Conservation (phyloP, 306 rosid species). For the Aeschynomene evenia region DNA sequence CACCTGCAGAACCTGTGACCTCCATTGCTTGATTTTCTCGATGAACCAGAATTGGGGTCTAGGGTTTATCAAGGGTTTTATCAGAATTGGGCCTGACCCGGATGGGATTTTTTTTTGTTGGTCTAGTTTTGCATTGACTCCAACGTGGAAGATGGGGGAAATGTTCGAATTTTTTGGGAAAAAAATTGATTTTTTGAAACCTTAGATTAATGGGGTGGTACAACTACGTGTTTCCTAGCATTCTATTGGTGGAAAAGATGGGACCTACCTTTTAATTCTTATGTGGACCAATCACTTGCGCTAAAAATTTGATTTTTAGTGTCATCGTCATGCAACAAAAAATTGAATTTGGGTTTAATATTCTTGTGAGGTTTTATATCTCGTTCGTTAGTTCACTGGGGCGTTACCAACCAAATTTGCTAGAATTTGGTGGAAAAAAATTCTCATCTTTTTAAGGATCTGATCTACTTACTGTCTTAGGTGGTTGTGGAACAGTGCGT, state of each 20-base stretch:
- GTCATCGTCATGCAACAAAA: background rate
- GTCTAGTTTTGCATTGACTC: conserved; percentile 14
- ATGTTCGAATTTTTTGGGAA: background rate
- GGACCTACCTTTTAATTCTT: conserved; percentile 18
- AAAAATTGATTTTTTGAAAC: background rate
- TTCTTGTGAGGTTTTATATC: background rate
- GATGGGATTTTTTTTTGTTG: background rate
- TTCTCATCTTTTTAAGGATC: conserved; percentile 14
- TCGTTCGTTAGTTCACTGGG: background rate
- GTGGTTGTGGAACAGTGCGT: background rate
- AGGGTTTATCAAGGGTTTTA: conserved; percentile 41
- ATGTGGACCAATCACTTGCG: conserved; percentile 43
- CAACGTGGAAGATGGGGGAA: background rate
- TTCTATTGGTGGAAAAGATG: conserved; percentile 48
- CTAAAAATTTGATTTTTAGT: conserved; percentile 29
- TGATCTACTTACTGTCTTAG: background rate
- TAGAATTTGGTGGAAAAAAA: background rate
- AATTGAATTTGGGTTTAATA: background rate
- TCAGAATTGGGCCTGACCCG: conserved; percentile 21
- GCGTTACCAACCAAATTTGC: conserved; percentile 8
- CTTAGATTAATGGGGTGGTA: background rate
- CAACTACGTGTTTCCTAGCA: conserved; percentile 51
- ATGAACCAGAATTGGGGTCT: conserved; percentile 9
- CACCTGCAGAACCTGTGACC: conserved; percentile 13
- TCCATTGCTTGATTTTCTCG: conserved; percentile 11